A percentile compares a stretch with the other conserved stretches of the same genome.
Conservation (phyloP, 2,329 filamentous ascomycete genomes). For the Rasamsonia emersonii region DNA sequence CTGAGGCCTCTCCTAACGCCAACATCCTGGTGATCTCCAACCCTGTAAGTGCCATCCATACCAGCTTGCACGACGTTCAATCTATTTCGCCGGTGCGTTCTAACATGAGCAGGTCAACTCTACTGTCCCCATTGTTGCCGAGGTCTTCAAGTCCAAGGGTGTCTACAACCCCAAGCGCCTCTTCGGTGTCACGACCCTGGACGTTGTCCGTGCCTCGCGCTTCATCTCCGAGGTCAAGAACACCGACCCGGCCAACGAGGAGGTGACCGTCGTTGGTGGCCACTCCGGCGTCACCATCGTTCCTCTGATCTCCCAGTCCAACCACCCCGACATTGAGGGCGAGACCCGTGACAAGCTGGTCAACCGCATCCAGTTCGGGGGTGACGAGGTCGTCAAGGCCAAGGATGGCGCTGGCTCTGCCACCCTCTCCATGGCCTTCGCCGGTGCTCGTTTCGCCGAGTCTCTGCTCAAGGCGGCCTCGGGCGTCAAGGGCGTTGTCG, state of each 20-base stretch:
- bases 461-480: conserved; percentile 84
- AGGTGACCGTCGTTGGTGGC: conserved; percentile 91
- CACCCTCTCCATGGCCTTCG: conserved; percentile 98
- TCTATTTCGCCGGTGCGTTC: not conserved
- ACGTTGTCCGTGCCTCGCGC: conserved; percentile 93
- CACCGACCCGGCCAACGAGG: conserved; percentile 84
- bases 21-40: conserved; percentile 98
- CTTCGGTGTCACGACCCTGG: conserved; percentile 98
- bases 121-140: conserved; percentile 92
- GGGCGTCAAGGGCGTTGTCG: conserved; percentile 88
- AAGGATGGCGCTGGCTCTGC: conserved; percentile 97
- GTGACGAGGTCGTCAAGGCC: conserved; percentile 98
- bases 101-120: conserved; percentile 65
- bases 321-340: conserved; percentile 72
- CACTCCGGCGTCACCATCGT: conserved; percentile 99
- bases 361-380: conserved; percentile 95
- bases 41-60: conserved; percentile 52
- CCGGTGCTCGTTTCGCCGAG: conserved; percentile 77
- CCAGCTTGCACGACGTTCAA: not conserved
- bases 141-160: conserved; percentile 89
- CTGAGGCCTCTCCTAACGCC: conserved; percentile 79
- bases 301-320: conserved; percentile 90
- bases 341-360: conserved; percentile 67
- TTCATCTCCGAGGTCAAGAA: conserved; percentile 94
- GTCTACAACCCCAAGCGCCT: conserved; percentile 99